Conservation (phyloP, 345 rosid species). For the Corymbia maculata region DNA sequence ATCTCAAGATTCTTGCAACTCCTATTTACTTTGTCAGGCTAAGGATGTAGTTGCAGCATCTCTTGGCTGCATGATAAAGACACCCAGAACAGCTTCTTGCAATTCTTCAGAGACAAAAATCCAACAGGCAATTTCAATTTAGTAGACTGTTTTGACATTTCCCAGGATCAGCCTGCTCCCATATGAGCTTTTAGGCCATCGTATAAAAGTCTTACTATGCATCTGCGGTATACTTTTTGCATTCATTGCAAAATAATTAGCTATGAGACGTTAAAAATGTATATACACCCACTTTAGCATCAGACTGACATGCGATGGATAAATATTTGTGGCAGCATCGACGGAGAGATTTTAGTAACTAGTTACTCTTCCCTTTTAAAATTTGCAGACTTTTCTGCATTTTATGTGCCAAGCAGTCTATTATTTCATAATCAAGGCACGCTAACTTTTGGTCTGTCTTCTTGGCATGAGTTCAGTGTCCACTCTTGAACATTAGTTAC, state of each 20-base stretch:
- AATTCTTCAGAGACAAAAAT: neutral
- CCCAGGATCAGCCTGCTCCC: neutral
- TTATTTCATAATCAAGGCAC: neutral
- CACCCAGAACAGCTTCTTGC: constrained; percentile 14
- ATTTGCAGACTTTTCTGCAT: neutral
- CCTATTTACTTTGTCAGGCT: neutral
- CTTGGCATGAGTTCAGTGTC: constrained; percentile 44
- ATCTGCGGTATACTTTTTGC: neutral
- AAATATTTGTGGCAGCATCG: neutral
- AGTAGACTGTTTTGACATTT: constrained; percentile 22
- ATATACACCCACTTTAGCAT: neutral
- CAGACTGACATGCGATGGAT: neutral
- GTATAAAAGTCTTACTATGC: neutral
- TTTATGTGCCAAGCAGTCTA: neutral
- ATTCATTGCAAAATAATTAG: neutral
- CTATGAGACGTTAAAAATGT: neutral
- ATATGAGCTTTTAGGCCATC: neutral
- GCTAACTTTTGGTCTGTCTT: neutral
- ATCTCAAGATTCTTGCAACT: constrained; percentile 28
- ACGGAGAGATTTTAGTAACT: neutral
- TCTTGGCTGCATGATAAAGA: constrained; percentile 21
- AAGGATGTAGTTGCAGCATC: constrained; percentile 16
- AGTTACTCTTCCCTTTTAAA: neutral
- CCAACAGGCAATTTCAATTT: constrained; percentile 10
- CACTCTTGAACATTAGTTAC: constrained; percentile 84